phyloP scores from a whole-genome alignment of 1,284 basidiomycete genomes.

The Grifola frondosa region DNA sequence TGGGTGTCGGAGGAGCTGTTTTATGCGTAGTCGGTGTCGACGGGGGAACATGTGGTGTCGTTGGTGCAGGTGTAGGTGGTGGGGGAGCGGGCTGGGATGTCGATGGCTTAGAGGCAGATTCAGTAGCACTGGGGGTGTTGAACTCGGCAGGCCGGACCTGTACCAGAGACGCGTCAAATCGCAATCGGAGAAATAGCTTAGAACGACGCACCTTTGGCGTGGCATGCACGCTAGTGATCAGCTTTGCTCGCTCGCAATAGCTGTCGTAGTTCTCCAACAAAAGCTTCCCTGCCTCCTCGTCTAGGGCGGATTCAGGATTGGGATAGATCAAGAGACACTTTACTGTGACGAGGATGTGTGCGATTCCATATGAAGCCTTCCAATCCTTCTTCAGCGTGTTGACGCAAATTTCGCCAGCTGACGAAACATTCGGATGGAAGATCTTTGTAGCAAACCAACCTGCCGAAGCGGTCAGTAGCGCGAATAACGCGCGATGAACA shows the following conservation, averaged over 20 bases:
- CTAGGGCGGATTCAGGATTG: constrained; percentile 92
- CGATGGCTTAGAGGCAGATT: constrained; percentile 24
- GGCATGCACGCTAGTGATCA: constrained; percentile 86
- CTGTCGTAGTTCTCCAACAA: constrained; percentile 86
- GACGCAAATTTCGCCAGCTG: constrained; percentile 91
- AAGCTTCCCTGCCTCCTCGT: constrained; percentile 92
- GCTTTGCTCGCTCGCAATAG: constrained; percentile 77
- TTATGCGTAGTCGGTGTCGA: constrained; percentile 31
- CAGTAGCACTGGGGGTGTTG: constrained; percentile 43
- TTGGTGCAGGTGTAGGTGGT: constrained; percentile 12
- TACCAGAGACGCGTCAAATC: background rate
- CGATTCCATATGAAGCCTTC: constrained; percentile 89
- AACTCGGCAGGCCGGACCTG: constrained; percentile 69
- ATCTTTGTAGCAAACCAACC: constrained; percentile 92
- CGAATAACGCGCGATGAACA: constrained; percentile 4
- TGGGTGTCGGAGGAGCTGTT: constrained; percentile 9
- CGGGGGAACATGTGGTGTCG: constrained; percentile 25
- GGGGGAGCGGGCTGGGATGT: constrained; percentile 8
- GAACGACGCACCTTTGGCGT: constrained; percentile 49
- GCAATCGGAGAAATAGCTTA: background rate
- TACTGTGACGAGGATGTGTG: constrained; percentile 87
- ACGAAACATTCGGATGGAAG: constrained; percentile 95
- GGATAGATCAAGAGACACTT: constrained; percentile 96
- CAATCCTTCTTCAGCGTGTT: constrained; percentile 98
- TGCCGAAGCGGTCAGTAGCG: constrained; percentile 32